Percentiles rank a stretch among this genome's conserved stretches.
Conservation (phyloP, 2,329 filamentous ascomycete species). For the Ceratocystis smalleyi region DNA sequence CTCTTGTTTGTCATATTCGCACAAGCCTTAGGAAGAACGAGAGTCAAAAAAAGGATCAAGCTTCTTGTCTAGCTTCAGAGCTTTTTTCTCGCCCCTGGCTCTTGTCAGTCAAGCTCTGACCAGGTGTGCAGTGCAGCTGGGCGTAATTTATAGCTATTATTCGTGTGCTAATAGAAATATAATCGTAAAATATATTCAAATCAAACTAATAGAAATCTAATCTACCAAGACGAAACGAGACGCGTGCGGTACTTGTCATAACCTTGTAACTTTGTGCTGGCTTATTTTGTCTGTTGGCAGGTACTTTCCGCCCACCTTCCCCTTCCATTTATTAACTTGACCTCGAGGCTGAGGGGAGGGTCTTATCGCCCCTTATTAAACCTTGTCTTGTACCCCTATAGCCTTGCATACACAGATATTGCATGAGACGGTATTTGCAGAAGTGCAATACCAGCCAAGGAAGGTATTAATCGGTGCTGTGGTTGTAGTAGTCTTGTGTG, state of each 20-base stretch:
- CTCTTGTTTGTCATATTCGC: no score
- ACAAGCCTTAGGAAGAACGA: no score
- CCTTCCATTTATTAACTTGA: neutral
- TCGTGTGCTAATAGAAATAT: neutral
- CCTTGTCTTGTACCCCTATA: neutral
- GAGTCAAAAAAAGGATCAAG: neutral
- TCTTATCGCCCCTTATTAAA: slow-evolving; percentile 5
- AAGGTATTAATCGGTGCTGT: no score
- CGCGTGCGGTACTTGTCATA: neutral
- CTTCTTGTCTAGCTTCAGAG: slow-evolving; percentile 2
- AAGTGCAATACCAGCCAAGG: no score
- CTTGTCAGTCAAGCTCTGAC: neutral
- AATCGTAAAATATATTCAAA: no score
- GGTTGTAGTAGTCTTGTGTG: no score
- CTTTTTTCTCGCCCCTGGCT: neutral
- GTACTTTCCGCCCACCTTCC: neutral
- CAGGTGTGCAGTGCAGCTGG: neutral
- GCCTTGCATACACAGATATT: neutral
- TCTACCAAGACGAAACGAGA: neutral
- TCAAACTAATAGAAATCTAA: no score
- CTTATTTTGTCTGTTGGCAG: neutral
- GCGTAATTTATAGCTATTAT: neutral
- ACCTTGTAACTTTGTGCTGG: no score
- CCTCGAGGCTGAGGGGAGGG: neutral
- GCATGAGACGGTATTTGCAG: no score